Base-by-base conservation (phyloP, 2,329 filamentous ascomycete species). In the Colletotrichum sojae region DNA sequence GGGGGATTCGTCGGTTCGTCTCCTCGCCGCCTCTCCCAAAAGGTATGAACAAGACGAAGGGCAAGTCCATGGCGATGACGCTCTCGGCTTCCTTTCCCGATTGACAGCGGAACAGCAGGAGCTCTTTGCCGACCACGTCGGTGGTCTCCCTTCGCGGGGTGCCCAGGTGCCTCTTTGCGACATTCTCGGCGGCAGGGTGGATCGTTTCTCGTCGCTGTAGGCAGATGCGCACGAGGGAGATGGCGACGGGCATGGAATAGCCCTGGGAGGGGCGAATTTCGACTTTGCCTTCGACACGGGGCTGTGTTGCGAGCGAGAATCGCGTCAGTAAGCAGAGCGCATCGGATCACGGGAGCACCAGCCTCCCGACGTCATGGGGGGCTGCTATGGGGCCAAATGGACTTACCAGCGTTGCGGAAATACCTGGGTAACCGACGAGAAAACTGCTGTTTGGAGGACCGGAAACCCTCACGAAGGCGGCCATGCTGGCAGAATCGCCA, bases 391-490 rank as follows among this genome's bases (percentile, higher is more conserved):
- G 31, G 31, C 31, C 31, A 36, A 27, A 43, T 45, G 53, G 54
- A 89, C 94, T 83, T 88, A 98, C 95, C 89, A 98, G 83, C 45
- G 96, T 99, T 77, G 96, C 96, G 64, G 95, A 98, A 81, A 99
- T 98, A 75, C 96, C 96, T 64, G 96, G 96, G 82, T 98, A 99
- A 75, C 96, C 96, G 75, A 98, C 94, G 73, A 98, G 88, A 79
- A 97, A 98, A 83, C 93, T 96, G 83, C 94, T 96, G 84, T 99
- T 99, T 75, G 96, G 95, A 79, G 95, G 95, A 79, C 96, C 96
- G 74, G 94, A 97, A 83, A 99, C 94, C 88, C 96, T 92, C 85
- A 99, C 96, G 82, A 93, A 93, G 80, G 93, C 92, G 82, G 91
- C 88, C 85, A 91, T 90, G 36, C 63, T 71, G 63, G 68, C 69